Conservation (phyloP, 2,329 filamentous ascomycete genomes). For the Endothia cerciana region DNA sequence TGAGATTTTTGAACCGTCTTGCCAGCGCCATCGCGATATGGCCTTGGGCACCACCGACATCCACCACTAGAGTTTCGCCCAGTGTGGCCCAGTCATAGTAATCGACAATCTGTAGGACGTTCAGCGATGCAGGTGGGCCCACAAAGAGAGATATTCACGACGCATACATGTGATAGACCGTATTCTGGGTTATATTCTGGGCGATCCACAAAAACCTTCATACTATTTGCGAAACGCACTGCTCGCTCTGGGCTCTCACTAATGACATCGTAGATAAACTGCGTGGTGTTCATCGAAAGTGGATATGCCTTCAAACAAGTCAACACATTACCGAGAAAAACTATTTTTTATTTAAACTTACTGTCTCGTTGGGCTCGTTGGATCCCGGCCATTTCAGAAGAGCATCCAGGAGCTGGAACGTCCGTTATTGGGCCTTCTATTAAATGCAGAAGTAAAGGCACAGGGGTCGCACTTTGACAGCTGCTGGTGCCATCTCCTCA, state of each 20-base stretch:
- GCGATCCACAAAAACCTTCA: constrained; percentile 29
- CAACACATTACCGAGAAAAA: not conserved
- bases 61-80: constrained; percentile 29
- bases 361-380: constrained; percentile 32
- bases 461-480: not conserved
- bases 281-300: constrained; percentile 27
- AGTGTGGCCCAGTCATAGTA: constrained; percentile 35
- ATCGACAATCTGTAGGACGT: constrained; percentile 23
- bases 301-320: constrained; percentile 27
- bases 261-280: constrained; percentile 31
- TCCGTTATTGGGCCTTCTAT: not conserved
- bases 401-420: constrained; percentile 29
- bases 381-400: constrained; percentile 34
- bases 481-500: constrained; percentile 33
- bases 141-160: too few relatives aligned
- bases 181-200: not conserved
- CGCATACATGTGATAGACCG: not conserved
- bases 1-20: constrained; percentile 29
- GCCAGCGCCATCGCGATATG: constrained; percentile 32
- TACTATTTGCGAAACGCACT: constrained; percentile 27
- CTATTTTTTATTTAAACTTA: not conserved
- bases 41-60: constrained; percentile 33
- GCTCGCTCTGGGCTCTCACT: constrained; percentile 20
- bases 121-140: too few relatives aligned
- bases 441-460: not conserved